Conservation (phyloP, 768 basidiomycete species). For the Boletus eberwhitei region DNA sequence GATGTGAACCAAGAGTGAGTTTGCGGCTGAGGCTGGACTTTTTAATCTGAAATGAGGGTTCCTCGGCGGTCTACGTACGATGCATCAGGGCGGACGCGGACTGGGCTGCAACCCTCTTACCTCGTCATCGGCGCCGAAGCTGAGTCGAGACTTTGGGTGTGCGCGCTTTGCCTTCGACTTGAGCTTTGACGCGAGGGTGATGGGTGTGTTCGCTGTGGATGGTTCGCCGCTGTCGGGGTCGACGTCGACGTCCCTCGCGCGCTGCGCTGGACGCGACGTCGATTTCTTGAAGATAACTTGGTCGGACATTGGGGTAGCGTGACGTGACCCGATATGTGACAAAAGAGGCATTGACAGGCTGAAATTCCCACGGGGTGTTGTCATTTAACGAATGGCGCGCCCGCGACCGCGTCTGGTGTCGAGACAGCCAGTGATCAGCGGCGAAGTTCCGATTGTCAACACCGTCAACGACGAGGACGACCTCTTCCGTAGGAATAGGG, state of each 20-base stretch:
- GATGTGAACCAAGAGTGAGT: conserved; percentile 52
- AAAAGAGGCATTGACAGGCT: background rate
- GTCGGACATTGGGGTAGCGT: conserved; percentile 17
- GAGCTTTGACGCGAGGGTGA: conserved; percentile 57
- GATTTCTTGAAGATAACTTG: conserved; percentile 44
- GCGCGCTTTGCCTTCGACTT: conserved; percentile 70
- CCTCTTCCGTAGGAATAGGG: conserved; percentile 65
- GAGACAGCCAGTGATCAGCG: conserved; percentile 7
- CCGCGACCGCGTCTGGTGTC: conserved; percentile 49
- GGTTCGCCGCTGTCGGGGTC: conserved; percentile 27
- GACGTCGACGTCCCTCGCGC: conserved; percentile 38
- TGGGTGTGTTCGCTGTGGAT: conserved; percentile 43
- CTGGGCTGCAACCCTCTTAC: conserved; percentile 36
- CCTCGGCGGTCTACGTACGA: conserved; percentile 48
- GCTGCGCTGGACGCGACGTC: conserved; percentile 37
- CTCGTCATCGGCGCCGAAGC: conserved; percentile 74
- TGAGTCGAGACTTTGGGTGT: conserved; percentile 65
- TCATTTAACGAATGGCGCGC: conserved; percentile 32
- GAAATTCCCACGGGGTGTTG: conserved; percentile 28
- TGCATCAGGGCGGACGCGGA: conserved; percentile 24
- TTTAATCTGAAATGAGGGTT: conserved; percentile 73
- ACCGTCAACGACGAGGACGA: conserved; percentile 56
- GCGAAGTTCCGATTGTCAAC: conserved; percentile 4
- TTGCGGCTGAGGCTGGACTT: conserved; percentile 76
- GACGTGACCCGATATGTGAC: conserved; percentile 27